Percentiles rank a stretch among this genome's conserved stretches.
Conservation (phyloP, 176 grass and related monocot genomes). For the Alloteropsis semialata region DNA sequence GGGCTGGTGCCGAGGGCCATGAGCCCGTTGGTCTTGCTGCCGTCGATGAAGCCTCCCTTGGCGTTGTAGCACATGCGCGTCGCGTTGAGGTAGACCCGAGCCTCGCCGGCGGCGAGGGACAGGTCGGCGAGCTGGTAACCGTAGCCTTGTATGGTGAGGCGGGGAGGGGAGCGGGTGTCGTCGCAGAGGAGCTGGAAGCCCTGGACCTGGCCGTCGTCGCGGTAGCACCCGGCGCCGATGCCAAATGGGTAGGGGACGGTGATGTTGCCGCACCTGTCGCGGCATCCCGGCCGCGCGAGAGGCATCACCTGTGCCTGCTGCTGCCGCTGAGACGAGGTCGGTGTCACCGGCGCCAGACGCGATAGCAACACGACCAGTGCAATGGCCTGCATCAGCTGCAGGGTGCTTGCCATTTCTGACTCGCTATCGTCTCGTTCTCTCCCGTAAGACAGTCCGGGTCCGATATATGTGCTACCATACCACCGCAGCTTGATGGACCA, state of each 20-base stretch:
- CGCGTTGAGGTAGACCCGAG: not conserved
- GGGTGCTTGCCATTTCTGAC: not conserved
- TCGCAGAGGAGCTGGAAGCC: slow-evolving; percentile 37
- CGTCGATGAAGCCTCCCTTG: not conserved
- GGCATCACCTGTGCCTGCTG: not conserved
- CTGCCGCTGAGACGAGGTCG: not conserved
- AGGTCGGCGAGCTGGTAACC: slow-evolving; percentile 19
- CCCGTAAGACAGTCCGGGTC: not conserved
- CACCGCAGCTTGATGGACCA: not conserved
- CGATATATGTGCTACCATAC: not conserved
- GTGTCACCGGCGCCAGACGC: not conserved
- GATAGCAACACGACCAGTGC: not conserved
- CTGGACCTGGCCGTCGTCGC: not conserved
- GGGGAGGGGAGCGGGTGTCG: slow-evolving; percentile 13
- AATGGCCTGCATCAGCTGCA: not conserved
- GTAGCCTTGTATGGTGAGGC: not conserved
- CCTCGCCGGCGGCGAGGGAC: slow-evolving; percentile 17
- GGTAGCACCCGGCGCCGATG: slow-evolving; percentile 40
- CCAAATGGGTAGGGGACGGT: slow-evolving; percentile 61
- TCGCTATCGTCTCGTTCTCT: not conserved
- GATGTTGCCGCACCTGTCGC: slow-evolving; percentile 43
- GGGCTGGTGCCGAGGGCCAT: not conserved
- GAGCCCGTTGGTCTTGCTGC: fast-evolving
- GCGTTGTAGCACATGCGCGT: slow-evolving; percentile 31
- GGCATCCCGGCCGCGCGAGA: slow-evolving; percentile 34